Base-by-base conservation (phyloP, 2,329 filamentous ascomycete species). In the Lachnellula occidentalis region DNA sequence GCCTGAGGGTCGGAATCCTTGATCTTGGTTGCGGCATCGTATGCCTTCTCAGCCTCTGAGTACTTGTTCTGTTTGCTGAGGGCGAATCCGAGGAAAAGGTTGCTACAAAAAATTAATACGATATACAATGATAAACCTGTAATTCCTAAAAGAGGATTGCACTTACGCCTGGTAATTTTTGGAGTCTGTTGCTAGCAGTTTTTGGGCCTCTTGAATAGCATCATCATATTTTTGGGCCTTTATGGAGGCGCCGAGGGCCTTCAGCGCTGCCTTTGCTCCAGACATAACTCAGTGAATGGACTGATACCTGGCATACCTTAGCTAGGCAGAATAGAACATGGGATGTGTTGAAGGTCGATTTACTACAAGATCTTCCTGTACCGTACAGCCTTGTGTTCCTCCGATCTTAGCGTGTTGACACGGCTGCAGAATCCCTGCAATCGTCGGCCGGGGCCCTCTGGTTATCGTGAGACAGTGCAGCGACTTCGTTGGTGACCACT, bases 71-170 rank as follows among this genome's bases (percentile, higher is more conserved):
- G 80, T 69, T 91, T 94, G 70, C 95, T 90, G 45, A 87, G 76
- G 2, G 89, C 88, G 69, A 95, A 90, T 2, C 90, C 94, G 17
- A 95, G 76, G 67, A 96, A 95, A n/a, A 97, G 79, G 61, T 89
- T 82, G 24, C 87, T 90, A 56, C 17, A 11, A 36, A 36, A 59
- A 31, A 31, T 31, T 12, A 31, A 31, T 31, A 31, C 48, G 55
- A 47, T 60, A 36, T 60, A 53, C 45, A 46, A 36, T 19, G 2
- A 14, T 14, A 19, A 19, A 9, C 14, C n/a, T 14, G 8, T 6
- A 24, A 4, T 15, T 46, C 31, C 48, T 50, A 19, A 1, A 21
- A 15, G 22, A 34, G 27, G 6, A 15, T n/a, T 49, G 22, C 46
- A 69, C 83, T 58, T 75, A 90, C 81, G 84, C 91, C 70, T 92